Evolutionary conservation across 352 stramenopile genomes (phyloP).

Genomic region (Pythium guiyangense): DNA sequence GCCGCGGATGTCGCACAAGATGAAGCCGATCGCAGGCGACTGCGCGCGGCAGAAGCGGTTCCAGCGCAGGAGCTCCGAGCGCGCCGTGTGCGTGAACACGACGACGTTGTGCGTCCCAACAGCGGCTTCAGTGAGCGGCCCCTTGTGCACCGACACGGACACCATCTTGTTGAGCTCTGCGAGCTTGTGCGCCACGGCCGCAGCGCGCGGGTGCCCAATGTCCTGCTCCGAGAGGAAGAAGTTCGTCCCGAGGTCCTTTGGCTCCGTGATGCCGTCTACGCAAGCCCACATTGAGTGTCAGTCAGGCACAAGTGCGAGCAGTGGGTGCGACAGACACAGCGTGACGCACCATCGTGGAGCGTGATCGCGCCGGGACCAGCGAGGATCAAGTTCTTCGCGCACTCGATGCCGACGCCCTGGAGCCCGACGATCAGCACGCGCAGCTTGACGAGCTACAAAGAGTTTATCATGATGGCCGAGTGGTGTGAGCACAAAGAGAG

Average conservation of each 20-base stretch:
- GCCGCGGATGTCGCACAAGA: slow-evolving; percentile 72
- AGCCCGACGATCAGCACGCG: slow-evolving; percentile 85
- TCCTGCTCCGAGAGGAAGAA: slow-evolving; percentile 90
- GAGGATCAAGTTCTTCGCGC: slow-evolving; percentile 92
- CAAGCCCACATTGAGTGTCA: not conserved
- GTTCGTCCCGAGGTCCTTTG: slow-evolving; percentile 90
- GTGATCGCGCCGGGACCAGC: slow-evolving; percentile 86
- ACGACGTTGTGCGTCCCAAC: slow-evolving; percentile 81
- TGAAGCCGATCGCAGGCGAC: slow-evolving; percentile 75
- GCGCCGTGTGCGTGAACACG: slow-evolving; percentile 79
- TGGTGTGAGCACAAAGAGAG: not conserved
- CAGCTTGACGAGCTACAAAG: slow-evolving; percentile 60
- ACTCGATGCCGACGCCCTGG: slow-evolving; percentile 87
- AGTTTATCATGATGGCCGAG: not conserved
- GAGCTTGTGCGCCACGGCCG: slow-evolving; percentile 71
- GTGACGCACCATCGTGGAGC: slow-evolving; percentile 60
- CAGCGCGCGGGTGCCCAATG: slow-evolving; percentile 59
- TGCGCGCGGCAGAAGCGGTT: slow-evolving; percentile 87
- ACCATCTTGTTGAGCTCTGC: slow-evolving; percentile 92
- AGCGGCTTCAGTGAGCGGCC: slow-evolving; percentile 54
- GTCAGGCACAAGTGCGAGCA: slow-evolving; percentile 1
- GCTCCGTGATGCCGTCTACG: slow-evolving; percentile 59
- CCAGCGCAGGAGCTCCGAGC: slow-evolving; percentile 81
- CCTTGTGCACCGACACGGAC: slow-evolving; percentile 66
- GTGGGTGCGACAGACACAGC: not conserved